Evolutionary conservation across 768 basidiomycete species (phyloP).

Genomic region (Neoboletus brunneissimus): DNA sequence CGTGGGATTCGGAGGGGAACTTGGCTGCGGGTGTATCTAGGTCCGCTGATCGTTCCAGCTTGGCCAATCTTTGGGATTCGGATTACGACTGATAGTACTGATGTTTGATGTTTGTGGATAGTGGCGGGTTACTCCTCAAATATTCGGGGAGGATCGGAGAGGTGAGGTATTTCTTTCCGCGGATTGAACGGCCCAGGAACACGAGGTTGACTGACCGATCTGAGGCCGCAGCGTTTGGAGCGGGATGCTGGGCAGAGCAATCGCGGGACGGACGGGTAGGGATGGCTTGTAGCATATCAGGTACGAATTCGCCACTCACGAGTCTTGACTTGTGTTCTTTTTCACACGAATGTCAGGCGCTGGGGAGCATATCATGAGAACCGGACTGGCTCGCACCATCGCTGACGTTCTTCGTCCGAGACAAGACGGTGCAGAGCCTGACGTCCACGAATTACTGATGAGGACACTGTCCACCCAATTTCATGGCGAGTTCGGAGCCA

Average conservation of each 20-base stretch:
- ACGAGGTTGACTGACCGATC: not conserved
- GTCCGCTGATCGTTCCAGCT: conserved; percentile 28
- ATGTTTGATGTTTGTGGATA: conserved; percentile 25
- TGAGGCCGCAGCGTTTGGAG: conserved; percentile 69
- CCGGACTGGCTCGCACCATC: conserved; percentile 52
- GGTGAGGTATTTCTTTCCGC: conserved; percentile 35
- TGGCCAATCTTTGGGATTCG: not conserved
- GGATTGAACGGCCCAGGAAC: not conserved
- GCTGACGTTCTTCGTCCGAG: conserved; percentile 41
- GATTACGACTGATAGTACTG: not conserved
- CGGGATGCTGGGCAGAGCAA: conserved; percentile 71
- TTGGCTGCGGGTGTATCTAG: conserved; percentile 77
- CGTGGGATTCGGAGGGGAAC: conserved; percentile 42
- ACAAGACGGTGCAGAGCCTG: conserved; percentile 33
- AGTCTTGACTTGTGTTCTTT: not conserved
- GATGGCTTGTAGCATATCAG: conserved; percentile 72
- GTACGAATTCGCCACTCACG: conserved; percentile 3
- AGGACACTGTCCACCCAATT: conserved; percentile 47
- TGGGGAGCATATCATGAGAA: conserved; percentile 67
- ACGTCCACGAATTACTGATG: conserved; percentile 56
- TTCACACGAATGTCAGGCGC: conserved; percentile 44
- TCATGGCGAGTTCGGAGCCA: conserved; percentile 41
- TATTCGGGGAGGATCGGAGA: conserved; percentile 72
- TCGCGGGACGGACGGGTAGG: conserved; percentile 26
- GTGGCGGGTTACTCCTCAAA: conserved; percentile 80